Conservation (phyloP, 2,329 filamentous ascomycete genomes). For the Ascochyta fabae region DNA sequence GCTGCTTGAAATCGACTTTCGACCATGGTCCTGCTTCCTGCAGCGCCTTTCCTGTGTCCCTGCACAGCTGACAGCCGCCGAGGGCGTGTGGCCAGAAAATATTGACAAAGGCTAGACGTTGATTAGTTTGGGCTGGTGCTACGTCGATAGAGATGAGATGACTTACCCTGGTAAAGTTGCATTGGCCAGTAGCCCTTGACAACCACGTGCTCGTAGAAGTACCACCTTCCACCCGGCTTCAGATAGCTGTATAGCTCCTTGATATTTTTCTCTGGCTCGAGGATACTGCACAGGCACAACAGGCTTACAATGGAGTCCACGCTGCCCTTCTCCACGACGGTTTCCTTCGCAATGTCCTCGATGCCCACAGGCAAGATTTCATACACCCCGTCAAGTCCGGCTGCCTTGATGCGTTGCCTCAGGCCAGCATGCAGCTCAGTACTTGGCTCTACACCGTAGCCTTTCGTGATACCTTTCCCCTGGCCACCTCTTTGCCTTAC, state of each 20-base stretch:
- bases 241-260: slow-evolving; percentile 22
- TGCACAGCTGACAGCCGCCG: slow-evolving; percentile 26
- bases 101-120: slow-evolving; percentile 14
- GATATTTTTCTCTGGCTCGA: slow-evolving; percentile 26
- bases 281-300: slow-evolving; percentile 27
- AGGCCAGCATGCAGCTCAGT: slow-evolving; percentile 13
- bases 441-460: slow-evolving; percentile 27
- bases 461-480: slow-evolving; percentile 11
- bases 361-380: slow-evolving; percentile 24
- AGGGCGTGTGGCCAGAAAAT: slow-evolving; percentile 24
- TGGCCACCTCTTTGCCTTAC: slow-evolving; percentile 1
- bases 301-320: slow-evolving; percentile 26
- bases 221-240: slow-evolving; percentile 26
- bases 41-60: slow-evolving; percentile 19
- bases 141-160: not conserved
- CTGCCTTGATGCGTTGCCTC: slow-evolving; percentile 6
- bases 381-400: slow-evolving; percentile 19
- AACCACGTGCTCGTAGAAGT: slow-evolving; percentile 25
- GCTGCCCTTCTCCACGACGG: slow-evolving; percentile 19
- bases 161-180: slow-evolving; percentile 27
- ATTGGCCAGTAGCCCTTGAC: slow-evolving; percentile 17
- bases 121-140: too few relatives aligned
- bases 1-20: slow-evolving; percentile 22
- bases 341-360: slow-evolving; percentile 15
- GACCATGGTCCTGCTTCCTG: slow-evolving; percentile 23